These are phyloP conservation scores for Plantago lanceolata DNA, from an alignment of 305 asterid species.

Conservation along the genomic window DNA sequence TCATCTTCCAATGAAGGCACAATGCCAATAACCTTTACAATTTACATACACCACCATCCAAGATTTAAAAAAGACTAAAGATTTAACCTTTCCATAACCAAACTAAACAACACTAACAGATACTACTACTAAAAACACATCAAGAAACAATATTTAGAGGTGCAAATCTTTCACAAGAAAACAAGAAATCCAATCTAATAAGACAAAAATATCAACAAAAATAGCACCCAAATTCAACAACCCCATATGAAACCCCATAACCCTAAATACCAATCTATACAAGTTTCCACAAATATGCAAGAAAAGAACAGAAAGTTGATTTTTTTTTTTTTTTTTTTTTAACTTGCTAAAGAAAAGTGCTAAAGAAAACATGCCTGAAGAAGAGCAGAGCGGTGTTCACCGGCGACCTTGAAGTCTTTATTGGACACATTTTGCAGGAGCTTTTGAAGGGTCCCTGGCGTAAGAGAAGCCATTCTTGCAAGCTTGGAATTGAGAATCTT, in stretches of 20 bases:
- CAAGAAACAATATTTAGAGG: no score
- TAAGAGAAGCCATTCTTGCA: conserved; percentile 57
- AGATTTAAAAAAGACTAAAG: background rate
- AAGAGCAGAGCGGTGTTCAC: conserved; percentile 17
- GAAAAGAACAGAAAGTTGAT: background rate
- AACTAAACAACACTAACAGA: background rate
- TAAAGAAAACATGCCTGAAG: conserved; percentile 4
- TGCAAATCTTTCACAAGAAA: background rate
- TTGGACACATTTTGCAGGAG: conserved; percentile 68
- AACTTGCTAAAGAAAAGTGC: no score
- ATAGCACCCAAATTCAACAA: no score
- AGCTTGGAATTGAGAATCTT: background rate
- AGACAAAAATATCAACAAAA: conserved; percentile 1
- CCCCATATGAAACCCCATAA: no score
- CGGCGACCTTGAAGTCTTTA: conserved; percentile 38
- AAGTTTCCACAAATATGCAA: background rate
- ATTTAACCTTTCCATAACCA: background rate
- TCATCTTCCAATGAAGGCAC: conserved; percentile 81
- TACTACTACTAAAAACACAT: background rate
- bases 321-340: no score
- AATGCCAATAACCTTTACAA: conserved; percentile 68
- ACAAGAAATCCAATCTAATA: background rate
- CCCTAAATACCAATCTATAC: no score
- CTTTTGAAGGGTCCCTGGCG: conserved; percentile 65
- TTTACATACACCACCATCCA: background rate